Conservation (phyloP, 345 rosid species). For the Citrus maxima region DNA sequence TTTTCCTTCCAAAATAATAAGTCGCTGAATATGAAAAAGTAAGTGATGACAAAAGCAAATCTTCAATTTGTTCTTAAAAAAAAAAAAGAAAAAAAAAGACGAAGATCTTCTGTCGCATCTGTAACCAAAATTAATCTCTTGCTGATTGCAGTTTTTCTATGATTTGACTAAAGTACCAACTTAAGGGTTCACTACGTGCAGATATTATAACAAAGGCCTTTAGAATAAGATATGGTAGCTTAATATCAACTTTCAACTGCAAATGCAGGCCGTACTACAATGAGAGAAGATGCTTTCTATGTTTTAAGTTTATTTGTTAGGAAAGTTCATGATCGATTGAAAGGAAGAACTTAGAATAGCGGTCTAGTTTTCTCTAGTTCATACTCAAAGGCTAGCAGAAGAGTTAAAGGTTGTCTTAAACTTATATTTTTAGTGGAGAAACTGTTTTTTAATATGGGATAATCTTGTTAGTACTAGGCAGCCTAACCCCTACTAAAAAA, state of each 20-base stretch:
- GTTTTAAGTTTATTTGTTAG: no score
- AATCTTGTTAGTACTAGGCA: no score
- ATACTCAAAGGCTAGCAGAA: no score
- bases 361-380: no score
- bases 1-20: not conserved
- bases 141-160: not conserved
- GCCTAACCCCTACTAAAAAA: no score
- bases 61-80: not conserved
- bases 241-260: not conserved
- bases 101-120: not conserved
- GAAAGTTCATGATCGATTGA: no score
- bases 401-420: no score
- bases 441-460: no score
- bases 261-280: not conserved
- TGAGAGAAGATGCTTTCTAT: not conserved
- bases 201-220: not conserved
- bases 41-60: not conserved
- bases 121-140: not conserved
- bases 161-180: not conserved
- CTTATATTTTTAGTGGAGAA: no score
- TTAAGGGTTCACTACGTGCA: not conserved
- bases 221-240: not conserved
- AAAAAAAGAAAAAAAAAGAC: not conserved
- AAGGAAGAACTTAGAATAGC: no score
- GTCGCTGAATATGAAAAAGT: not conserved